Base-by-base conservation (phyloP, 495 filamentous ascomycete species). In the Lophiotrema nucula region DNA sequence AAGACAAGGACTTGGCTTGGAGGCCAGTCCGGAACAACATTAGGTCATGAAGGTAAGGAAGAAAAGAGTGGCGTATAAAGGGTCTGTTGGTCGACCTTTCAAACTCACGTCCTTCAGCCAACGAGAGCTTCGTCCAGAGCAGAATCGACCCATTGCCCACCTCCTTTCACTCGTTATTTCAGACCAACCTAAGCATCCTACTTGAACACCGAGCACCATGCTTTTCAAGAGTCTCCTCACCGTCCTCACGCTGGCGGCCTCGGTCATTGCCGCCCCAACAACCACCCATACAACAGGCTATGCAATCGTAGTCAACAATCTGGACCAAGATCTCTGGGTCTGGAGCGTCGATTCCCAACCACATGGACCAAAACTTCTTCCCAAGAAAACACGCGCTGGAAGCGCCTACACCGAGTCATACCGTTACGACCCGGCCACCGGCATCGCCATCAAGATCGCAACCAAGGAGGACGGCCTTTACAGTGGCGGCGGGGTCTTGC, bases 371-470 rank as follows among this genome's bases (percentile, higher is more conserved):
- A 8, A 35, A 35, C 31, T n/a, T n/a, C 31, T 35, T n/a, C 31
- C 31, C 8, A 35, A 35, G n/a, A n/a, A n/a, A n/a, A n/a, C n/a
- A n/a, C n/a, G n/a, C n/a, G n/a, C n/a, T n/a, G 58, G 53, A 6
- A 45, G 35, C 24, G 19, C 2, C 5, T 58, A 44, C 35, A 38
- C 43, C 21, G 49, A 64, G 16, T 21, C 26, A 4, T 33, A 41
- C 2, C 27, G 39, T 21, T 53, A 38, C 41, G 53, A 51, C 16
- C 47, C 54, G 21, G 16, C 4, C 2, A 79, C 79, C 15, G 81
- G 81, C 47, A 73, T 77, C 28, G 62, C 80, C 23, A 62, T 84
- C 53, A 83, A 83, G 69, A 73, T 84, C 64, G 79, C 79, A 46
- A 70, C 57, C 33, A 57, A 51, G 10, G 31, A 69, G 53, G 70